Evolutionary conservation across 306 rosid species (phyloP).

Genomic region (Aeschynomene evenia): DNA sequence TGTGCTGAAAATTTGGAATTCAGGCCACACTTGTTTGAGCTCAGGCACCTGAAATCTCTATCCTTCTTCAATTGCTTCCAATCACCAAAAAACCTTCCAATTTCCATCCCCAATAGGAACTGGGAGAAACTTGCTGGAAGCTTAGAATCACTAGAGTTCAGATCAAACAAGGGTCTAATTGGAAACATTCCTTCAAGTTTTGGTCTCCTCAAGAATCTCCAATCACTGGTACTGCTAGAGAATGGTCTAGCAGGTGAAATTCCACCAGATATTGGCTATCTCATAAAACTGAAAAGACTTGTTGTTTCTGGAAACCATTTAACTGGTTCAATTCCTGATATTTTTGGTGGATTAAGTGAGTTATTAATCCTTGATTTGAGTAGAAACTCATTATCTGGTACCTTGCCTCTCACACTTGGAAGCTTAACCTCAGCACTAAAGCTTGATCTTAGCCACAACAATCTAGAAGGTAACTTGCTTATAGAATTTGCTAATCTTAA

Average conservation of each 20-base stretch:
- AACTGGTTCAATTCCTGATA: constrained; percentile 54
- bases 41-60: constrained; percentile 61
- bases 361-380: constrained; percentile 76
- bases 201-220: constrained; percentile 63
- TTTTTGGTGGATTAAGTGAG: constrained; percentile 46
- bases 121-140: constrained; percentile 70
- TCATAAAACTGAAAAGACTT: constrained; percentile 56
- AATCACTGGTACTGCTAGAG: constrained; percentile 64
- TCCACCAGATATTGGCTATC: constrained; percentile 56
- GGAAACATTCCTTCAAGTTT: constrained; percentile 61
- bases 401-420: constrained; percentile 56
- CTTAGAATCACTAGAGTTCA: constrained; percentile 73
- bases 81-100: constrained; percentile 43
- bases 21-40: constrained; percentile 54
- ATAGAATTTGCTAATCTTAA: constrained; percentile 46
- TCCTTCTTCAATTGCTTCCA: constrained; percentile 75
- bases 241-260: constrained; percentile 65
- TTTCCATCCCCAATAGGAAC: constrained; percentile 49
- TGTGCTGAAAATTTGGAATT: constrained; percentile 58
- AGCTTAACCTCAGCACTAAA: constrained; percentile 64
- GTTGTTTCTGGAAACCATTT: constrained; percentile 64
- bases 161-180: constrained; percentile 66
- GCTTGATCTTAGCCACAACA: constrained; percentile 77
- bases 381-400: constrained; percentile 69
- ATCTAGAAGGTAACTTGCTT: constrained; percentile 52